Evolutionary conservation across 768 basidiomycete species (phyloP), one percentile per base, ranked within the genome.

Genomic region (Agrocybe pediades): DNA sequence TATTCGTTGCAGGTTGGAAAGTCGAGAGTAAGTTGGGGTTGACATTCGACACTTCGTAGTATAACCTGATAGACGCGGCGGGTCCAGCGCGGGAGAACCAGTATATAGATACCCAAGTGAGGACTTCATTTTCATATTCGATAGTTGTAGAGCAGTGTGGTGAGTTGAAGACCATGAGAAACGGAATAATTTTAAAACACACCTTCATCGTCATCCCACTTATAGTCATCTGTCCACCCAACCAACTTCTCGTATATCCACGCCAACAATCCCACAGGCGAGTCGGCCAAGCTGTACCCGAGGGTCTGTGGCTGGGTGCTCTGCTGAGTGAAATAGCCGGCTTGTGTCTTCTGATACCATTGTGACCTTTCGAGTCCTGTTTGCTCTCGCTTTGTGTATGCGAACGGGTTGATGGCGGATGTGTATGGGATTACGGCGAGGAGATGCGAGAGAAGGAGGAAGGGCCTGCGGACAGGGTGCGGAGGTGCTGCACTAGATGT

Each of bases 101-200:
- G 58, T 83, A 85, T 16, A 84, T 71, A 1, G 82, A 84, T 4
- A 83, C 63, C 83, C 84, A 87, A 0, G 81, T 83, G 23, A 87
- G 59, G 1, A 85, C 84, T 85, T n/a, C n/a, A n/a, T n/a, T n/a
- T n/a, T 4, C 13, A 15, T 7, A 17, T 13, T 20, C n/a, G n/a
- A n/a, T n/a, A n/a, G n/a, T n/a, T n/a, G n/a, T n/a, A n/a, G 17
- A 9, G 44, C 21, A 15, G 17, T 25, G 26, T 46, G 44, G 11
- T 25, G 20, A 23, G 13, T 13, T 3, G 16, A 45, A 23, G 43
- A 7, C 13, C 15, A 25, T 13, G 17, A 29, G 21, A 44, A 29
- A 8, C 15, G 29, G 29, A 30, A 7, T 30, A 30, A 30, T 30
- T 36, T 36, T 36, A 69, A 4, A 49, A 19, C 55, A 2, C n/a